Percentiles rank a stretch among this genome's conserved stretches.
phyloP scores from a whole-genome alignment of 306 rosid genomes.

The Pyrus pyrifolia region DNA sequence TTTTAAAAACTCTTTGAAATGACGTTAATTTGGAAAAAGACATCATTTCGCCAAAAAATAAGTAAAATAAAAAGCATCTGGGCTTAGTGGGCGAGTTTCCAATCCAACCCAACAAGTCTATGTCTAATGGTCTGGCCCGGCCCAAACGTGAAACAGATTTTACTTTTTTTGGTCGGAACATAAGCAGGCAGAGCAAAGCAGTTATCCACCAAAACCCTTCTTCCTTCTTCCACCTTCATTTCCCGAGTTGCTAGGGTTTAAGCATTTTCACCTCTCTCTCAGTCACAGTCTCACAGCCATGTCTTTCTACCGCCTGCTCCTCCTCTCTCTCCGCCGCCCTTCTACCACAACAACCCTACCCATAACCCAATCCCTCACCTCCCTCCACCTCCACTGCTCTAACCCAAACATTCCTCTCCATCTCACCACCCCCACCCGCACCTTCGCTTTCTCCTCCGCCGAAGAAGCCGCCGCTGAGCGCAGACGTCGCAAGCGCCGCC shows the following conservation, averaged over 20 bases:
- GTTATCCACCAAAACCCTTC: background rate
- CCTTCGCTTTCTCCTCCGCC: conserved; percentile 79
- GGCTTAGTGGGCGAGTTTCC: no score
- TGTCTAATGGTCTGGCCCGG: no score
- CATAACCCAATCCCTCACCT: conserved; percentile 5
- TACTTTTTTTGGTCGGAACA: background rate
- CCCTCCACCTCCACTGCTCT: conserved; percentile 3
- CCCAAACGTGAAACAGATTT: background rate
- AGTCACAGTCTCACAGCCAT: conserved; percentile 1
- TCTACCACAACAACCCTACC: conserved; percentile 6
- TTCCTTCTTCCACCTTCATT: background rate
- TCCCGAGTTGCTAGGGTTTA: background rate
- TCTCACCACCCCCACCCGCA: conserved; percentile 21
- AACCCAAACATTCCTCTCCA: background rate
- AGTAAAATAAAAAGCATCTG: no score
- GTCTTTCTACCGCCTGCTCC: conserved; percentile 55
- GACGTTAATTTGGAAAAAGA: no score
- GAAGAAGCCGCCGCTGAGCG: conserved; percentile 97
- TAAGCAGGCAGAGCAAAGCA: background rate
- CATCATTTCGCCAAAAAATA: no score
- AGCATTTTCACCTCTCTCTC: background rate
- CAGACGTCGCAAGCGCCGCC: conserved; percentile 81
- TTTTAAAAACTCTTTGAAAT: no score
- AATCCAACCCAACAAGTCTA: no score
- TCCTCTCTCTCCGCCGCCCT: conserved; percentile 49